A percentile compares a stretch with the other conserved stretches of the same genome.
Conservation (phyloP, 352 stramenopile species). For the Globisporangium canariense region DNA sequence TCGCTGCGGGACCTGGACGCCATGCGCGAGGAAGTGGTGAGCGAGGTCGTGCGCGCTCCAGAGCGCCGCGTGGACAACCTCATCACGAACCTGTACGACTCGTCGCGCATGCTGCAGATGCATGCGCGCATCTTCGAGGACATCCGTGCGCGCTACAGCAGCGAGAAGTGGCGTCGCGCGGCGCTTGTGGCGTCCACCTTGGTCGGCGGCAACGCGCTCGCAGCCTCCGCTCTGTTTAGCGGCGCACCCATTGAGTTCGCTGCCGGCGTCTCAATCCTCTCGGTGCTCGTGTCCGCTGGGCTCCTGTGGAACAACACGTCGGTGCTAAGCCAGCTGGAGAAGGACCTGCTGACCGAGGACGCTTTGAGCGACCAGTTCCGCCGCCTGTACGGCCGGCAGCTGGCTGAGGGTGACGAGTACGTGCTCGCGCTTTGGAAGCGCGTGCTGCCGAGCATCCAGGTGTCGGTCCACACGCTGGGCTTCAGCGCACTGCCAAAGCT, state of each 20-base stretch:
- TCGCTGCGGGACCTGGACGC: constrained; percentile 94
- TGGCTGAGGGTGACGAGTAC: constrained; percentile 98
- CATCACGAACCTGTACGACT: constrained; percentile 98
- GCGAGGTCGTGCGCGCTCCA: constrained; percentile 96
- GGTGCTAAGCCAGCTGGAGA: constrained; percentile 83
- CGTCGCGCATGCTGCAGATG: constrained; percentile 92
- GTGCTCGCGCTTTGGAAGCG: constrained; percentile 93
- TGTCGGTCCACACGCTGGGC: constrained; percentile 84
- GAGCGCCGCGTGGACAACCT: constrained; percentile 99
- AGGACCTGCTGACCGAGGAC: constrained; percentile 82
- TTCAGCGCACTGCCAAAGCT: constrained; percentile 86
- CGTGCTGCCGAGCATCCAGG: constrained; percentile 79
- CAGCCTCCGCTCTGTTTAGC: constrained; percentile 73
- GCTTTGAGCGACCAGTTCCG: constrained; percentile 92
- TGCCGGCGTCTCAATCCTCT: constrained; percentile 72
- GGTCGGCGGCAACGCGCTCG: constrained; percentile 72
- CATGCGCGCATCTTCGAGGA: constrained; percentile 90
- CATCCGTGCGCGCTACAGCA: constrained; percentile 68
- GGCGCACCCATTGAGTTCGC: constrained; percentile 80
- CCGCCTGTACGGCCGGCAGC: constrained; percentile 90
- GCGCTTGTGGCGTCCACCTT: constrained; percentile 59
- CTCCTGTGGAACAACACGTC: constrained; percentile 90
- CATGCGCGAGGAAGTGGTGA: constrained; percentile 96
- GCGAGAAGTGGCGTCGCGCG: constrained; percentile 79
- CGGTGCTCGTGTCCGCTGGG: constrained; percentile 74